Percentiles rank a stretch among this genome's conserved stretches.
Conservation (phyloP, 176 grass and related monocot species). For the Musa schizocarpa region DNA sequence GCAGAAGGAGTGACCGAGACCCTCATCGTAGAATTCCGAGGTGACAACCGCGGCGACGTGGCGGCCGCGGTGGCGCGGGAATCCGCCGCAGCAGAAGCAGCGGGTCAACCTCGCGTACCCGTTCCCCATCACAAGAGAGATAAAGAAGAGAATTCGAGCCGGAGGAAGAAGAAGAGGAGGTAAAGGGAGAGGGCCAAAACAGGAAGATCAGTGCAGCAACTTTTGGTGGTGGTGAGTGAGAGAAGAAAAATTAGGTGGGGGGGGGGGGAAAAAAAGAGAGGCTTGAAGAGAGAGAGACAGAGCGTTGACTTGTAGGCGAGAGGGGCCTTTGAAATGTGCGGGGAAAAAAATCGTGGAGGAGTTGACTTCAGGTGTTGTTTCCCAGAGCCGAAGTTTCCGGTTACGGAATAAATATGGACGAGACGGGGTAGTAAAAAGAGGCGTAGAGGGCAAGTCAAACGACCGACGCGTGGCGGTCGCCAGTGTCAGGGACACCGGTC, state of each 20-base stretch:
- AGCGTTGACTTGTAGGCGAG: slow-evolving; percentile 15
- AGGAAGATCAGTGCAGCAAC: slow-evolving; percentile 20
- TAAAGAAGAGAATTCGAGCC: not conserved
- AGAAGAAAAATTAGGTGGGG: slow-evolving; percentile 36
- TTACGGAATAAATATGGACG: not conserved
- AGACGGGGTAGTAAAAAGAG: not conserved
- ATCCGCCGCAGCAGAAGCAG: slow-evolving; percentile 40
- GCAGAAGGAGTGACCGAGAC: slow-evolving; percentile 71
- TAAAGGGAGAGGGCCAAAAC: slow-evolving; percentile 15
- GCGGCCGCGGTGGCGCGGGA: slow-evolving; percentile 22
- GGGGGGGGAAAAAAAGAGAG: slow-evolving; percentile 10
- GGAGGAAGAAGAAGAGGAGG: not conserved
- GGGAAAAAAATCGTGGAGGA: slow-evolving; percentile 2
- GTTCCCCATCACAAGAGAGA: slow-evolving; percentile 56
- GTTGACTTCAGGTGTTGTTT: not conserved
- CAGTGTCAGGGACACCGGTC: too few relatives aligned
- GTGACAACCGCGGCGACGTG: slow-evolving; percentile 55
- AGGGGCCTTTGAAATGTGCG: slow-evolving; percentile 1
- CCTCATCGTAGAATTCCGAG: slow-evolving; percentile 69
- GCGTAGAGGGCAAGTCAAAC: not conserved
- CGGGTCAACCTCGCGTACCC: slow-evolving; percentile 31
- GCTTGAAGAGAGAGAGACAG: not conserved
- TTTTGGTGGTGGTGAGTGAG: slow-evolving; percentile 20
- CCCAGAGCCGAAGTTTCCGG: slow-evolving; percentile 2
- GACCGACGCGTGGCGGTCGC: not conserved